Percentiles rank a stretch among this genome's conserved stretches.
Conservation (phyloP, 306 rosid species). For the Malus asiatica region DNA sequence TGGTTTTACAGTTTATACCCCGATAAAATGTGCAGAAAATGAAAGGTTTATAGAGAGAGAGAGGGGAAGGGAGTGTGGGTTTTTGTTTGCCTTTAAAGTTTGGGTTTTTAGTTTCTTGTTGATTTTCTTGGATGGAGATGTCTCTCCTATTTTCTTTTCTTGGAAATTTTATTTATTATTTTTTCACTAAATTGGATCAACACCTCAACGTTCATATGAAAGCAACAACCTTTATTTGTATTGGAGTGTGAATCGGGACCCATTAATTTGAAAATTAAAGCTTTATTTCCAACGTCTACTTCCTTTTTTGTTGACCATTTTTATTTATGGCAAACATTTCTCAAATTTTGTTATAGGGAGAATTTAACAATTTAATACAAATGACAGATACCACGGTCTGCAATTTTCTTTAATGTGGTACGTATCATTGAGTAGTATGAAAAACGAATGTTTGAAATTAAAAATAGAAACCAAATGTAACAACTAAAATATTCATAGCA, state of each 20-base stretch:
- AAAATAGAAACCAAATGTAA: too few relatives aligned
- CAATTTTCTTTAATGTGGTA: too few relatives aligned
- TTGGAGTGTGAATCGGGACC: slow-evolving; percentile 7
- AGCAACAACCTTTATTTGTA: not conserved
- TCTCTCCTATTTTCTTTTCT: not conserved
- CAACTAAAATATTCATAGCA: accelerated
- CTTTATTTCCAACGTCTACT: slow-evolving; percentile 45
- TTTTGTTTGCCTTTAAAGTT: not conserved
- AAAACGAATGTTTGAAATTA: too few relatives aligned
- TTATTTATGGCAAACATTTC: too few relatives aligned
- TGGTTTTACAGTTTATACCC: not conserved
- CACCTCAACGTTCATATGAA: not conserved
- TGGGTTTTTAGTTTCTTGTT: not conserved
- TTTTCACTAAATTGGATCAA: not conserved
- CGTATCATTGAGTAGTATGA: too few relatives aligned
- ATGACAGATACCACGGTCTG: too few relatives aligned
- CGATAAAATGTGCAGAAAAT: not conserved
- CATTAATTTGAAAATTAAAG: slow-evolving; percentile 6
- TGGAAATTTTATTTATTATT: not conserved
- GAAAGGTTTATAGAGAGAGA: not conserved
- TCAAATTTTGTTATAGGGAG: too few relatives aligned
- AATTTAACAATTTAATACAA: too few relatives aligned
- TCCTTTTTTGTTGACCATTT: not conserved
- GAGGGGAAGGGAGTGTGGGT: not conserved
- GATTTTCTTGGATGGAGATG: not conserved